Conservation (phyloP, 768 basidiomycete genomes). For the Asterophora lycoperdoides region DNA sequence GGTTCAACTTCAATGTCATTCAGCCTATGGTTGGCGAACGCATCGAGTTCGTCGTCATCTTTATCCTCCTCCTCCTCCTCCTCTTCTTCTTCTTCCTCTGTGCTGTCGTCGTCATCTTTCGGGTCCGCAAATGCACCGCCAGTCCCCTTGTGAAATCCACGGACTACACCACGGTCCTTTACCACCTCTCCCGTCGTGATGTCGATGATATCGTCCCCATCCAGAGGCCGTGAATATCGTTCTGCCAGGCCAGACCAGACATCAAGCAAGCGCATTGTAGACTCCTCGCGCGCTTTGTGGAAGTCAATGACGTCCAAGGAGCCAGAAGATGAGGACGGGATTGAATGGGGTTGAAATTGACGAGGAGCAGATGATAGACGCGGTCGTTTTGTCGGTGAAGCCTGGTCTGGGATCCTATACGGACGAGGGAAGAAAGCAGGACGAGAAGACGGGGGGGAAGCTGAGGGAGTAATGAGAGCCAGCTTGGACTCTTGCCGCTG, state of each 20-base stretch:
- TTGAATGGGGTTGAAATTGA: constrained; percentile 23
- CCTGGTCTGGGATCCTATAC: constrained; percentile 26
- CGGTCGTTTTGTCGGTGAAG: constrained; percentile 45
- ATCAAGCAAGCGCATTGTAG: constrained; percentile 51
- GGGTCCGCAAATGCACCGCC: constrained; percentile 50
- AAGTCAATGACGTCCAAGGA: constrained; percentile 34
- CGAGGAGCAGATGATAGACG: constrained; percentile 46
- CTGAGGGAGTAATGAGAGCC: constrained; percentile 47
- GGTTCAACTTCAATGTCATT: constrained; percentile 26
- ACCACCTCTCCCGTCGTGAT: constrained; percentile 56
- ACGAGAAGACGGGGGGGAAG: constrained; percentile 42
- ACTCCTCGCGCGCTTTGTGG: constrained; percentile 52
- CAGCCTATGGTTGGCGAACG: constrained; percentile 35
- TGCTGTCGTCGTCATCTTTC: constrained; percentile 28
- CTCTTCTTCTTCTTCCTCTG: constrained; percentile 41
- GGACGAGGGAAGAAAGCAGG: constrained; percentile 19
- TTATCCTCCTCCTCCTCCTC: constrained; percentile 56
- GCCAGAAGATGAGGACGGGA: constrained; percentile 34
- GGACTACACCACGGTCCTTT: constrained; percentile 67
- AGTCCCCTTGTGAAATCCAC: constrained; percentile 36
- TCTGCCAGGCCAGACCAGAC: constrained; percentile 68
- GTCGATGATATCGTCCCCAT: constrained; percentile 80
- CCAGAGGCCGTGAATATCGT: constrained; percentile 59
- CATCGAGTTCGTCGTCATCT: constrained; percentile 63
- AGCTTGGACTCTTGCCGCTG: constrained; percentile 12